Conservation (phyloP, 2,329 filamentous ascomycete species). For the Tolypocladium paradoxum region DNA sequence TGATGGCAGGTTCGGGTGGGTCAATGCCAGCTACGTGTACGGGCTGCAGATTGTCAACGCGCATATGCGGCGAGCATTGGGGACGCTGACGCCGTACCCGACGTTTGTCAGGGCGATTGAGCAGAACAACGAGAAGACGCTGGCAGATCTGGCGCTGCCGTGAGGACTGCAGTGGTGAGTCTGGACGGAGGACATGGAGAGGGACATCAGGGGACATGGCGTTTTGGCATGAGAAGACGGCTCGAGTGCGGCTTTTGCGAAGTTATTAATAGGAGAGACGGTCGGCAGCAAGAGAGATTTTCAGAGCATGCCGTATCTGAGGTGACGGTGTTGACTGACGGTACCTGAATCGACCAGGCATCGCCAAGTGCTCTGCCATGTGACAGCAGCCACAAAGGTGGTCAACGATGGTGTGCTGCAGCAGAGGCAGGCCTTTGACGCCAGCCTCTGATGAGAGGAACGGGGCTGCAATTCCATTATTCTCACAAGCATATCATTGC, state of each 20-base stretch:
- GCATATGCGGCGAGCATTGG: constrained; percentile 81
- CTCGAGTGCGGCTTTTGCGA: too few species aligned
- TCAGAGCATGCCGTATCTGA: background rate
- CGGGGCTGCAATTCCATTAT: background rate
- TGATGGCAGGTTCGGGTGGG: constrained; percentile 80
- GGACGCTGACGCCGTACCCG: constrained; percentile 77
- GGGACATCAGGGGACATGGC: background rate
- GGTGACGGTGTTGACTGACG: background rate
- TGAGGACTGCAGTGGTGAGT: background rate
- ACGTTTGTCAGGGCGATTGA: constrained; percentile 63
- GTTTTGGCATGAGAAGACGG: background rate
- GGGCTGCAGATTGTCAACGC: constrained; percentile 80
- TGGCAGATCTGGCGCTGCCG: constrained; percentile 29
- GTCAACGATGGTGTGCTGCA: background rate
- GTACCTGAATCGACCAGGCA: too few species aligned
- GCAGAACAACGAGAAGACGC: constrained; percentile 40
- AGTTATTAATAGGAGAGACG: background rate
- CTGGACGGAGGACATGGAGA: background rate
- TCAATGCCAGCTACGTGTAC: constrained; percentile 95
- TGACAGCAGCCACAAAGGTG: background rate
- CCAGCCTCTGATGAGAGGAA: background rate
- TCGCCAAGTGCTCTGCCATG: too few species aligned
- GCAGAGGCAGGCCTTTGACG: background rate
- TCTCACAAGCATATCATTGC: too few species aligned
- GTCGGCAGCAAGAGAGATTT: background rate